phyloP scores from a whole-genome alignment of 257 asterid genomes.

The Linderniella brevidens region DNA sequence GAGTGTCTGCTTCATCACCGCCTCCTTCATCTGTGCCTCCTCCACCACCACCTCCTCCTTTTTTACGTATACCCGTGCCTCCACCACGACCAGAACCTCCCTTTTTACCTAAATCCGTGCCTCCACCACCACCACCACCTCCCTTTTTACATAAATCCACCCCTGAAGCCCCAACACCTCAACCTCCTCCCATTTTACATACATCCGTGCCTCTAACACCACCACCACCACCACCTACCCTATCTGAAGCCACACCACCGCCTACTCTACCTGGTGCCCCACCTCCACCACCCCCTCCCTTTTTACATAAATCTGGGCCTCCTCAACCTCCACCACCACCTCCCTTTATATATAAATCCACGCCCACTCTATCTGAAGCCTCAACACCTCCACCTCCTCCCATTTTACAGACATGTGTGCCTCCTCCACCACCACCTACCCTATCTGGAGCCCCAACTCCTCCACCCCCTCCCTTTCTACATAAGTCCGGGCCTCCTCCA shows the following conservation, averaged over 20 bases:
- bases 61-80: slow-evolving; percentile 7
- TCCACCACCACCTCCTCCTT: slow-evolving; percentile 3
- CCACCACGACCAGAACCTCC: background rate
- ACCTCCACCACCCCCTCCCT: too few relatives aligned
- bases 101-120: slow-evolving; percentile 1
- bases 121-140: slow-evolving; percentile 3
- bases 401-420: background rate
- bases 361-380: too few relatives aligned
- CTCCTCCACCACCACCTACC: background rate
- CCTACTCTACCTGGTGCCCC: background rate
- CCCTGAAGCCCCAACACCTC: background rate
- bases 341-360: background rate
- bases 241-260: too few relatives aligned
- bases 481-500: background rate
- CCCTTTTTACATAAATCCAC: background rate
- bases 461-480: slow-evolving; percentile 17
- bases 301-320: slow-evolving; percentile 5
- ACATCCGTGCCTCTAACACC: background rate
- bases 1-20: background rate
- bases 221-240: background rate
- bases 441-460: slow-evolving; percentile 2
- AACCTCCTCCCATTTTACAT: slow-evolving; percentile 11
- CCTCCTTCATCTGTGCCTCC: background rate
- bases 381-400: slow-evolving; percentile 11
- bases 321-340: background rate